A percentile compares a stretch with the other conserved stretches of the same genome.
Conservation (phyloP, 202 grass and related monocot species). For the Musa balbisiana region DNA sequence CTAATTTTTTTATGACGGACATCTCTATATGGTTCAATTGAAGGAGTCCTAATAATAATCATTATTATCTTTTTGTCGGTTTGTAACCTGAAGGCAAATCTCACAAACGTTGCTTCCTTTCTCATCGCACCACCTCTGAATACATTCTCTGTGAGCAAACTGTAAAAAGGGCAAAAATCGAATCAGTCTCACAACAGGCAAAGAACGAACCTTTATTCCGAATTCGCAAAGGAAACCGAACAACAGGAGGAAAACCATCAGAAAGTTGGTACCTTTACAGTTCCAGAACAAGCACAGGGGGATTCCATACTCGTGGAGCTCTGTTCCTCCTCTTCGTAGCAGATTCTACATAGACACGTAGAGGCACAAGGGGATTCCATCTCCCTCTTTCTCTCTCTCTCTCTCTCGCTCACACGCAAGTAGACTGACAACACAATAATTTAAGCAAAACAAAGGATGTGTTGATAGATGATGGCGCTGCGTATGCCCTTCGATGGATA, state of each 20-base stretch:
- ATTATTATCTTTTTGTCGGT: too few species aligned
- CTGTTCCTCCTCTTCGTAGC: conserved; percentile 62
- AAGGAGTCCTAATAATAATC: neutral
- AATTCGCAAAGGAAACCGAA: neutral
- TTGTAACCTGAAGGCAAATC: conserved; percentile 72
- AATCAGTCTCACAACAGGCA: neutral
- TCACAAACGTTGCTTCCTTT: conserved; percentile 75
- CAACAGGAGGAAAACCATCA: neutral
- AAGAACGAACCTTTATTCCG: neutral
- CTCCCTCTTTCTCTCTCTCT: too few species aligned
- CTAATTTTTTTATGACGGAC: too few species aligned
- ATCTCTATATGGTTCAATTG: neutral
- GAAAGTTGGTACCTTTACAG: conserved; percentile 47
- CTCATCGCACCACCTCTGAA: conserved; percentile 89
- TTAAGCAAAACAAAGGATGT: too few species aligned
- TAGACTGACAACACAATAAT: too few species aligned
- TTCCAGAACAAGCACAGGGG: conserved; percentile 72
- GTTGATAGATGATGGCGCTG: too few species aligned
- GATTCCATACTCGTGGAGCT: conserved; percentile 50
- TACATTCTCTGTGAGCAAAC: conserved; percentile 72
- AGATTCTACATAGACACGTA: conserved; percentile 62
- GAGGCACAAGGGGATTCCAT: conserved; percentile 16
- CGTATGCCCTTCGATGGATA: too few species aligned
- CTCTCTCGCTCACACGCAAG: too few species aligned
- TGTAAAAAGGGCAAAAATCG: conserved; percentile 12